Evolutionary conservation across 345 rosid genomes (phyloP), one percentile per base, ranked within the genome.

Genomic region (Boechera stricta): DNA sequence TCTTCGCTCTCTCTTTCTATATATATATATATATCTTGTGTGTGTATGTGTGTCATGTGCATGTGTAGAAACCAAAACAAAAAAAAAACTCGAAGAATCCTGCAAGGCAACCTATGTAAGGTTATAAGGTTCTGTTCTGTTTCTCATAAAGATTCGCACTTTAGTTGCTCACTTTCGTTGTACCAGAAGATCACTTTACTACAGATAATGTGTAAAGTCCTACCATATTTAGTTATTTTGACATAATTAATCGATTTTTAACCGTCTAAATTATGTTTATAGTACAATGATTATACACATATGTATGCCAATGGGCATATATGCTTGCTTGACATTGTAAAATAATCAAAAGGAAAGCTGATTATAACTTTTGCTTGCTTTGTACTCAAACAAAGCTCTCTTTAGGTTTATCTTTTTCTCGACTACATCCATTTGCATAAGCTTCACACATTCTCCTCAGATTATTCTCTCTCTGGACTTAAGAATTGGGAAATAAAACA

Each of bases 271-370:
- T 5, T 10, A 33, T 33, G 35, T 9, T 13, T 32, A 21, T 76
- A 35, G 74, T 69, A 21, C 49, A 82, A 31, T 39, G 42, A 3
- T 28, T 28, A 28, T 28, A 28, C 38, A 35, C 38, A 35, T 35
- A 35, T 35, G 38, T 44, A 64, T 57, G 73, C 3, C 44, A 80
- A 29, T 47, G 45, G 79, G 95, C 80, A 90, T 90, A 87, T 90
- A 88, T 90, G 89, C 92, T 90, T 88, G 92, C 92, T 90, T 90
- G 85, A 72, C 79, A 72, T 51, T 47, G 69, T 69, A 35, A 82
- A 80, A 71, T 39, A 53, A 73, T 77, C 49, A 79, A 68, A 67
- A 56, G 51, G 77, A 66, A 71, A 78, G 61, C 33, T 84, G 73
- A 56, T 67, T 72, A 41, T 44, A 33, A 78, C 86, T 82, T 77